Conservation (phyloP, 2,329 filamentous ascomycete genomes). For the Dactylonectria macrodidyma region DNA sequence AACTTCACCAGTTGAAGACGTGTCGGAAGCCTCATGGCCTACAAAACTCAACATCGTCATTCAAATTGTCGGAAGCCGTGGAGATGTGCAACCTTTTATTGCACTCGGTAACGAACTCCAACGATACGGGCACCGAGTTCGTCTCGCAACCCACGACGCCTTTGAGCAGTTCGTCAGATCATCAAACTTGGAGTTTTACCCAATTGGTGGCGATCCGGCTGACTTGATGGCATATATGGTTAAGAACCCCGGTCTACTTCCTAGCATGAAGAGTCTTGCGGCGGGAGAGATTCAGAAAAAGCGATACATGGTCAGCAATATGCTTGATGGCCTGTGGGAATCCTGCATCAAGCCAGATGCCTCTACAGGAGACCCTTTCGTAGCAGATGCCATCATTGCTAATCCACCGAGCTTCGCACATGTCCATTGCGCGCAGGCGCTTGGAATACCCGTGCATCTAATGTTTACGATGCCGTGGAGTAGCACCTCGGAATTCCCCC, state of each 20-base stretch:
- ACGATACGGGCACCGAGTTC: slow-evolving; percentile 79
- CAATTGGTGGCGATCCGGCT: slow-evolving; percentile 66
- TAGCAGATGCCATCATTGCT: slow-evolving; percentile 24
- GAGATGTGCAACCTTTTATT: slow-evolving; percentile 85
- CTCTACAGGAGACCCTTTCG: neutral
- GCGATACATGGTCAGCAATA: slow-evolving; percentile 39
- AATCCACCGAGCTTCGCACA: slow-evolving; percentile 34
- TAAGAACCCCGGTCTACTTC: slow-evolving; percentile 50
- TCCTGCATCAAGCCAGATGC: neutral
- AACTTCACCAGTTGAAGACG: too few relatives aligned
- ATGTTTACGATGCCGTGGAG: slow-evolving; percentile 33
- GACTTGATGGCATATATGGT: slow-evolving; percentile 46
- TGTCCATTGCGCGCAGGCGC: slow-evolving; percentile 60
- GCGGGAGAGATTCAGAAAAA: slow-evolving; percentile 47
- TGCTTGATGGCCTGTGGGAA: neutral
- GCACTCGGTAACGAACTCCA: slow-evolving; percentile 79
- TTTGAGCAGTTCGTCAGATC: slow-evolving; percentile 65
- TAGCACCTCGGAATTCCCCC: neutral
- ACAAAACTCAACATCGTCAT: slow-evolving; percentile 75
- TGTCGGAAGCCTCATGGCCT: neutral
- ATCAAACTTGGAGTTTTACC: slow-evolving; percentile 66
- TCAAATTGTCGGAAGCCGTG: slow-evolving; percentile 83
- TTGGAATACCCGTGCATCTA: slow-evolving; percentile 29
- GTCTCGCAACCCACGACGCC: slow-evolving; percentile 76
- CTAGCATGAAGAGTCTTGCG: slow-evolving; percentile 41